Conservation (phyloP, 306 rosid genomes). For the Casuarina glauca region DNA sequence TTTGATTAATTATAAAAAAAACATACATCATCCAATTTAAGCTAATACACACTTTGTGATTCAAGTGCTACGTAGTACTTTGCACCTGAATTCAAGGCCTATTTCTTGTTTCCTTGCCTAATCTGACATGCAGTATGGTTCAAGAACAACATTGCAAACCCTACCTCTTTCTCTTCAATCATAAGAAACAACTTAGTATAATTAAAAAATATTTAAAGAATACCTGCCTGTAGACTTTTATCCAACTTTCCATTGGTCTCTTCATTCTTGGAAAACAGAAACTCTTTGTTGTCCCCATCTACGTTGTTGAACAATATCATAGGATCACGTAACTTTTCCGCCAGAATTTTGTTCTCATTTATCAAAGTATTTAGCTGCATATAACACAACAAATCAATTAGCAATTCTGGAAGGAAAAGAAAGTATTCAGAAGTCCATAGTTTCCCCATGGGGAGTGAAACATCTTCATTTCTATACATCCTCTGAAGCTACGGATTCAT, state of each 20-base stretch:
- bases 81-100: not conserved
- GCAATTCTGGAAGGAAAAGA: too few relatives aligned
- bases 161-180: not conserved
- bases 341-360: constrained; percentile 55
- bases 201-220: constrained; percentile 23
- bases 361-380: constrained; percentile 60
- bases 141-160: not conserved
- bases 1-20: not conserved
- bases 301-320: constrained; percentile 33
- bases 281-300: constrained; percentile 43
- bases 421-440: constrained; percentile 5
- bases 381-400: constrained; percentile 13
- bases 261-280: constrained; percentile 42
- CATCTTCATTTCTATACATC: constrained; percentile 4
- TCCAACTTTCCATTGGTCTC: constrained; percentile 37
- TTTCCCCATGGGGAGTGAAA: constrained; percentile 6
- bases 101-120: not conserved
- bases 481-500: not conserved
- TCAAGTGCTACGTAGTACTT: not conserved
- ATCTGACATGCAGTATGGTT: not conserved
- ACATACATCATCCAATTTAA: not conserved
- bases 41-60: not conserved
- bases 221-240: constrained; percentile 80
- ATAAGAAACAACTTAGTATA: constrained; percentile 1
- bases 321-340: constrained; percentile 39